Base-by-base conservation (phyloP, 768 basidiomycete genomes). In the Phlebiopsis flavidoalba region DNA sequence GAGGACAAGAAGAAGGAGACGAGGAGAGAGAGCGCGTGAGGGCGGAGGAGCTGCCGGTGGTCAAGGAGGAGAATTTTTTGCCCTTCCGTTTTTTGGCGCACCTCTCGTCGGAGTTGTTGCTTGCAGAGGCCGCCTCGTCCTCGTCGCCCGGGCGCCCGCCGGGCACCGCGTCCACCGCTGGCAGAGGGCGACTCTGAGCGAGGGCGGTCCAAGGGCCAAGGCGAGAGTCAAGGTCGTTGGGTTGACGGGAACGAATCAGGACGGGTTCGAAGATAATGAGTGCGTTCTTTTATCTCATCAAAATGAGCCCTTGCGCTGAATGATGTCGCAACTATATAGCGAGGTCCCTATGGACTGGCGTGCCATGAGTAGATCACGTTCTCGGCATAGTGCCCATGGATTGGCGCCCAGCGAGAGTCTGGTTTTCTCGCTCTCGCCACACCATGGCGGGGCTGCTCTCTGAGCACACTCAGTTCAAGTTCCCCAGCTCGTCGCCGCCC, bases 351-450 rank as follows among this genome's bases (percentile, higher is more conserved):
- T 97, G 94, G 95, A 96, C 69, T 97, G 94, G 95, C 82, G 93
- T 53, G 87, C 91, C 35, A 85, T 93, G 71, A 95, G 93, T 73
- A 83, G 94, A 64, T 96, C 94, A 24, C 83, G 93, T 67, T 95
- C 94, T 14, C 85, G 94, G 22, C n/a, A n/a, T n/a, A n/a, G 87
- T 88, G 66, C 87, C 90, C 21, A 93, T 95, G 91, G 93, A 95
- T 72, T 95, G 93, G 93, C 80, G 88, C 59, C 87, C 90, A 36
- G 75, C 85, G 56, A 87, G 84, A 87, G 84, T 73, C 86, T n/a
- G n/a, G n/a, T n/a, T 89, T 58, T 91, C 90, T 33, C 84, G 88
- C 57, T 91, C 89, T 48, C 83, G 92, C 40, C 87, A n/a, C 89
- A 19, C 85, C 33, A 83, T 85, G 64, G 68, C 80, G 24, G 66